Percentiles rank a stretch among this genome's conserved stretches.
Conservation (phyloP, 257 asterid species). For the Ilex aquifolium region DNA sequence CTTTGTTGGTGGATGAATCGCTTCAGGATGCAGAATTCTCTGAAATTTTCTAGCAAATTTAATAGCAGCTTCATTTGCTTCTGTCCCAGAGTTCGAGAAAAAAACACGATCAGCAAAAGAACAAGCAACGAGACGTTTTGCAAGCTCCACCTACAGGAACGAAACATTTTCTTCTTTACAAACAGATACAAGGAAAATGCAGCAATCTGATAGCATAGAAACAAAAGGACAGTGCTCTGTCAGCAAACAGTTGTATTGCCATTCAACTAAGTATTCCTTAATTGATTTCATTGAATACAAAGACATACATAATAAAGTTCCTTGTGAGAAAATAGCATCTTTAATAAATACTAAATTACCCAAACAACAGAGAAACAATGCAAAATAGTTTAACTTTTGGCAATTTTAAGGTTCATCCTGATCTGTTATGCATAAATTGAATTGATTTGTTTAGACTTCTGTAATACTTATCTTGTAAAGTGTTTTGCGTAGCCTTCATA, state of each 20-base stretch:
- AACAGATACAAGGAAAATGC: neutral
- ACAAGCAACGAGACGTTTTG: constrained; percentile 56
- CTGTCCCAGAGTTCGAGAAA: constrained; percentile 95
- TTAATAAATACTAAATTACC: too few species aligned
- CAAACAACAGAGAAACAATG: too few species aligned
- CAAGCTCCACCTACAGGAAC: constrained; percentile 72
- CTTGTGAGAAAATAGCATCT: too few species aligned
- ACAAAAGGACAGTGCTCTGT: neutral
- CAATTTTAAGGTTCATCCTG: too few species aligned
- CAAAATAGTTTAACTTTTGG: too few species aligned
- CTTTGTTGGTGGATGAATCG: constrained; percentile 51
- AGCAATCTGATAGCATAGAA: too few species aligned
- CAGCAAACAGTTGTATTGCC: neutral
- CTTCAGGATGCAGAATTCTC: constrained; percentile 42
- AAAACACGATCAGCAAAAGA: constrained; percentile 98
- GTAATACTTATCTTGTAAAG: too few species aligned
- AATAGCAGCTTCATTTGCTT: constrained; percentile 94
- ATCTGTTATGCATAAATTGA: too few species aligned
- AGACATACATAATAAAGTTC: too few species aligned
- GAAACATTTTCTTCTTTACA: neutral
- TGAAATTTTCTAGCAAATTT: constrained; percentile 87
- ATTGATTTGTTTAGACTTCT: too few species aligned
- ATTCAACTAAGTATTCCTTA: neutral
- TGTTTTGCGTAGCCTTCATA: too few species aligned
- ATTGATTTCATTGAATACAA: neutral